Evolutionary conservation across 768 basidiomycete species (phyloP), one percentile per base, ranked within the genome.

Genomic region (Hortiboletus campestris): DNA sequence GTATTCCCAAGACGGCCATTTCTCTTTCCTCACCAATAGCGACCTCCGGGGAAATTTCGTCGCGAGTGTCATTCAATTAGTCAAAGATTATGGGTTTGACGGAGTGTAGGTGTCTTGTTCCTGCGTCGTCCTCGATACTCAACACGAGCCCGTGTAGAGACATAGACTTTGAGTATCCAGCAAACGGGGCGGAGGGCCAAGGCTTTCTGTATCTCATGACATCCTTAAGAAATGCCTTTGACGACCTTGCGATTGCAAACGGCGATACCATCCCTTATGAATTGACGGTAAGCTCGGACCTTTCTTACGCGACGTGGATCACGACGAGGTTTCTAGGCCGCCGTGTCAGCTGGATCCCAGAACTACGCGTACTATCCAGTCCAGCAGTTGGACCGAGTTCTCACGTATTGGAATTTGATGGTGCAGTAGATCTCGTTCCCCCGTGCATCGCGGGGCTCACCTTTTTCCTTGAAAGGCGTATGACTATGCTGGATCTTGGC

Each of bases 331-430:
- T 49, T 46, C 28, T 46, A 77, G 76, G 80, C 79, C 14, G 85
- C 86, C 12, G 85, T 85, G 41, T 76, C 85, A 8, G 85, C 85
- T 45, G 91, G 89, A 20, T 56, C 78, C 1, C 71, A 72, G 6
- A 82, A 87, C 63, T 84, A 87, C 56, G 76, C 75, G 42, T 79
- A 81, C 57, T 76, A 88, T 17, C 75, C 78, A 6, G 75, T 91
- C 17, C 65, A 78, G 8, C 80, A 84, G 60, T 85, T 93, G 84
- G 80, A 90, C 63, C 62, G 65, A 17, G 84, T 82, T 8, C 66
- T 94, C 48, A 80, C 76, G 44, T 89, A 84, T 74, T 92, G 89
- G 89, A 91, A 93, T 65, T 68, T 93, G 49, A 92, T 93, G 91
- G 88, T 83, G 43, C 22, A 66, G 28, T 1, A 7, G 14, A 43